Conservation (phyloP, 2,329 filamentous ascomycete genomes). For the Aspergillus quadrilineatus region DNA sequence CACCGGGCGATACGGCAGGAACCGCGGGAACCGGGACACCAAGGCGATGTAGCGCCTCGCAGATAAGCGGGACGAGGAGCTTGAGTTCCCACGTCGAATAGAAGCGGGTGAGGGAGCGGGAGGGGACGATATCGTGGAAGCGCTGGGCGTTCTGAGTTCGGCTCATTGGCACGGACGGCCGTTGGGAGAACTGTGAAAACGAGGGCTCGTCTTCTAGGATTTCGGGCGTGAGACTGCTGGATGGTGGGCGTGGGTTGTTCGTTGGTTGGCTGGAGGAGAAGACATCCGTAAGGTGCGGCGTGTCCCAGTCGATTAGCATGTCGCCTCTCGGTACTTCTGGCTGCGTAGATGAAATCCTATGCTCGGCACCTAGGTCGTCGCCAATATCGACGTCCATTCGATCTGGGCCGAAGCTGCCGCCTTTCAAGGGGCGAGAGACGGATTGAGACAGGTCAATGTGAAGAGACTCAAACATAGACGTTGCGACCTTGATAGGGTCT, state of each 20-base stretch:
- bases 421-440: conserved; percentile 46
- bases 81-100: conserved; percentile 76
- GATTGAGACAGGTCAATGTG: conserved; percentile 80
- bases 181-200: conserved; percentile 77
- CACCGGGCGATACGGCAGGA: conserved; percentile 46
- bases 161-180: conserved; percentile 73
- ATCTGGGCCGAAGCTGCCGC: conserved; percentile 45
- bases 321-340: conserved; percentile 76
- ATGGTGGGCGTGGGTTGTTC: conserved; percentile 32
- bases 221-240: conserved; percentile 51
- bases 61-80: conserved; percentile 75
- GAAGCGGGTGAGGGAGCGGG: conserved; percentile 85
- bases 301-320: conserved; percentile 83
- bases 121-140: conserved; percentile 88
- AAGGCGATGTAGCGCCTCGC: conserved; percentile 78
- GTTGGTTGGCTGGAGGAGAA: conserved; percentile 50
- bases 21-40: conserved; percentile 69
- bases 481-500: conserved; percentile 83
- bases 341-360: conserved; percentile 74
- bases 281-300: conserved; percentile 57
- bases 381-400: conserved; percentile 69
- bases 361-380: conserved; percentile 40
- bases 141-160: conserved; percentile 84
- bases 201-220: conserved; percentile 81
- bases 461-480: conserved; percentile 87